These are phyloP conservation scores for Tricharina praecox DNA, from an alignment of 495 filamentous ascomycete species.

Conservation along the genomic window DNA sequence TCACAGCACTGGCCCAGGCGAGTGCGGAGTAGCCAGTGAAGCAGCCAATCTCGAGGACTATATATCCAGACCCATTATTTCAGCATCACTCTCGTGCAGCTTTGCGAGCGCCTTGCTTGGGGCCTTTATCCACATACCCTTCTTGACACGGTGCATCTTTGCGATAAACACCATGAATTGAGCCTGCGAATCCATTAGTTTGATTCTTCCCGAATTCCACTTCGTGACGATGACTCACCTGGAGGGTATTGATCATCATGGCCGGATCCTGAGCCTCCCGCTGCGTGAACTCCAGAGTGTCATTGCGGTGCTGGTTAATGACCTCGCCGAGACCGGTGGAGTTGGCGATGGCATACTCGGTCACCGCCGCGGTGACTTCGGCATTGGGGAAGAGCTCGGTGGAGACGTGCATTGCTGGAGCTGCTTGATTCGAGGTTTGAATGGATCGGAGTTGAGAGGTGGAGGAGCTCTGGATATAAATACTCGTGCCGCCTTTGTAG, in stretches of 20 bases:
- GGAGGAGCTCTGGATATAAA: too few relatives aligned
- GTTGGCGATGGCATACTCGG: conserved; percentile 22
- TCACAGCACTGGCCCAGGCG: conserved; percentile 26
- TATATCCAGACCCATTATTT: background rate
- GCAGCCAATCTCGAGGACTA: conserved; percentile 29
- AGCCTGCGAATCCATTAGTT: conserved; percentile 11
- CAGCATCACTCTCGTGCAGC: background rate
- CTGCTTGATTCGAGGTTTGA: too few relatives aligned
- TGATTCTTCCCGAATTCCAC: too few relatives aligned
- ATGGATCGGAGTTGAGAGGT: too few relatives aligned
- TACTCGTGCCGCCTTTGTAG: too few relatives aligned
- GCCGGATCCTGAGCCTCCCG: background rate
- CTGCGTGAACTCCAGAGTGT: conserved; percentile 11
- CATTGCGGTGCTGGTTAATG: conserved; percentile 16
- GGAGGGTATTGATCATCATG: conserved; percentile 20
- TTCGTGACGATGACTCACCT: conserved; percentile 8
- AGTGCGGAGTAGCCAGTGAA: conserved; percentile 29
- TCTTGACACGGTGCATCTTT: too few relatives aligned
- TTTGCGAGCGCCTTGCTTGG: too few relatives aligned
- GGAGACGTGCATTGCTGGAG: conserved; percentile 13
- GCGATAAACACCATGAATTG: conserved; percentile 24
- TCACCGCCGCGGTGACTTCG: conserved; percentile 16
- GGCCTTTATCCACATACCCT: too few relatives aligned
- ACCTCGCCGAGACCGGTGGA: conserved; percentile 18
- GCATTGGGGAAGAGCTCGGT: conserved; percentile 21